Evolutionary conservation across 352 stramenopile species (phyloP), one percentile per base, ranked within the genome.

Genomic region (Phytophthora fragariae): DNA sequence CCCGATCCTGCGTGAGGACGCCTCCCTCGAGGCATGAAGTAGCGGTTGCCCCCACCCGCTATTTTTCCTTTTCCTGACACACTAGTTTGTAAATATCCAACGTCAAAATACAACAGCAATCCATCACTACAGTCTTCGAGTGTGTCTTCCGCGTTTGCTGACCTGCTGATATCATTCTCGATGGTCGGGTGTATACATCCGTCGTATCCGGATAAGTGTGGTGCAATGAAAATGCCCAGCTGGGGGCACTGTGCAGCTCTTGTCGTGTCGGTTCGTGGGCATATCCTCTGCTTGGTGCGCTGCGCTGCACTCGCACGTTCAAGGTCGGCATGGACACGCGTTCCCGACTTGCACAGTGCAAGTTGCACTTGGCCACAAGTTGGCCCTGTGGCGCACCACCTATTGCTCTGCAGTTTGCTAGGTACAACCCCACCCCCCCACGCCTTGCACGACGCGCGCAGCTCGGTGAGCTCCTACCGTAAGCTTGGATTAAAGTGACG

Each of bases 241-340:
- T 49, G 41, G 14, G n/a, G n/a, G n/a, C 24, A 27, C 24, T 2
- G 2, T 27, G 24, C 24, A 2, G 24, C 24, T 27, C 24, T 31
- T 44, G 39, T 33, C 33, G 56, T 56, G 57, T 67, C 57, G 47
- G 37, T 67, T 72, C 56, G 27, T 57, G 65, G 14, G 57, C 65
- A 67, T 62, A 62, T 60, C 57, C 41, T 65, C 41, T 70, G 54
- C 55, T 70, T 63, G 54, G 63, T 58, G 54, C 35, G 29, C n/a
- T 24, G 65, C 56, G 57, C 46, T n/a, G 29, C 50, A 39, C 44
- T 72, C 14, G 21, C 58, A 68, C 57, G 39, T 68, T 72, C 65
- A 72, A 68, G 33, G 14, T 72, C 58, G 41, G 37, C 50, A 67
- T 68, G 65, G 65, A 72, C 49, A 72, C 65, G 65, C 47, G 57